phyloP scores from a whole-genome alignment of 352 stramenopile genomes.

The Globisporangium iwayamae region DNA sequence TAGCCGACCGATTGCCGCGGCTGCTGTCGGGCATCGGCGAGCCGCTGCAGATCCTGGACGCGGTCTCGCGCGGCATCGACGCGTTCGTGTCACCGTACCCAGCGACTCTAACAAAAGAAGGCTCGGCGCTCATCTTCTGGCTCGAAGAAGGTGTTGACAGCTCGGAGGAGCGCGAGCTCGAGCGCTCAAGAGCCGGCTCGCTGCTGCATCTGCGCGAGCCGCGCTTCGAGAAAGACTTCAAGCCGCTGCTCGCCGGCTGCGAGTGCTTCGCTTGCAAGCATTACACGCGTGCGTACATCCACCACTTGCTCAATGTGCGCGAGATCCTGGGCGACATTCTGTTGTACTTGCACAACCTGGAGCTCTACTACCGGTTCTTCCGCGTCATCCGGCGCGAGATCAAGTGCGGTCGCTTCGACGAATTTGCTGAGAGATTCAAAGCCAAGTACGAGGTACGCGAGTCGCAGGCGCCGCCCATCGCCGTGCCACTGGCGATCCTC shows the following conservation, averaged over 20 bases:
- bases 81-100: constrained; percentile 71
- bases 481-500: constrained; percentile 45
- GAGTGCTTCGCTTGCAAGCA: constrained; percentile 72
- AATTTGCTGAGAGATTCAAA: constrained; percentile 39
- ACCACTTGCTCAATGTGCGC: constrained; percentile 91
- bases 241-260: constrained; percentile 55
- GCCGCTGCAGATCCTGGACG: constrained; percentile 54
- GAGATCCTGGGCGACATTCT: constrained; percentile 92
- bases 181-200: constrained; percentile 33
- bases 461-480: constrained; percentile 40
- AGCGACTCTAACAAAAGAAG: constrained; percentile 38
- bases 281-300: constrained; percentile 87
- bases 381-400: constrained; percentile 50
- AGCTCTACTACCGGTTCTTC: constrained; percentile 78
- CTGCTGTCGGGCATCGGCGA: constrained; percentile 65
- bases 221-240: constrained; percentile 59
- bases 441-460: constrained; percentile 41
- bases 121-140: constrained; percentile 62
- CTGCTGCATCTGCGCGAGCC: constrained; percentile 68
- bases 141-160: constrained; percentile 33
- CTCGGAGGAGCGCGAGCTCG: constrained; percentile 23
- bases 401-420: constrained; percentile 32
- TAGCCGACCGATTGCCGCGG: constrained; percentile 35
- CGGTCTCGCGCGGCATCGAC: constrained; percentile 53
- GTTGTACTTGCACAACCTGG: constrained; percentile 86